Evolutionary conservation across 2,329 filamentous ascomycete species (phyloP).

Genomic region (Aspergillus viridinutans): DNA sequence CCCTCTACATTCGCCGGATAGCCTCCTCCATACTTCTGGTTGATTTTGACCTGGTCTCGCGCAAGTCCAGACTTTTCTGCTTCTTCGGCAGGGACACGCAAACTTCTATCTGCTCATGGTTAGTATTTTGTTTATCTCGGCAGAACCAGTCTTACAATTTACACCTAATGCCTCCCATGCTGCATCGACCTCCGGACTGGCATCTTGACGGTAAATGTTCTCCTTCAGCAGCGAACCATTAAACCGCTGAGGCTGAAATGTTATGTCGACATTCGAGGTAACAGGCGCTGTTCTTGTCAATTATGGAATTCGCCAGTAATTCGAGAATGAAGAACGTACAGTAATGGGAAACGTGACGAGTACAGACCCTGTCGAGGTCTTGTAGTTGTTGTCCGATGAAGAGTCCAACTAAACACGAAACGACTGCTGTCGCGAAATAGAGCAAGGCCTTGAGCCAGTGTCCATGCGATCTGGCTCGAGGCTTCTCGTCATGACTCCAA

Average conservation of each 20-base stretch:
- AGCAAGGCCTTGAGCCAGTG: slow-evolving; percentile 10
- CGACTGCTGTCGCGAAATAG: slow-evolving; percentile 8
- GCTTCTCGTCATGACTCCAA: slow-evolving; percentile 2
- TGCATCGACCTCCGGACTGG: slow-evolving; percentile 52
- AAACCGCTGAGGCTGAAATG: slow-evolving; percentile 44
- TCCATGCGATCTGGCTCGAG: background rate
- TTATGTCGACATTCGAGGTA: slow-evolving; percentile 38
- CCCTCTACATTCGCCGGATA: slow-evolving; percentile 39
- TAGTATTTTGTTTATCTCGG: background rate
- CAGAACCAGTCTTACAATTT: slow-evolving; percentile 41
- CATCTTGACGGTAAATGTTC: slow-evolving; percentile 50
- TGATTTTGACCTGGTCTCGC: slow-evolving; percentile 53
- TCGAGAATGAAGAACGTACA: slow-evolving; percentile 12
- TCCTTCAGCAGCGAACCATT: slow-evolving; percentile 56
- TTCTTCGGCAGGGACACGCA: slow-evolving; percentile 49
- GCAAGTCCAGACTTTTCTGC: slow-evolving; percentile 51
- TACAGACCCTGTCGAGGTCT: slow-evolving; percentile 20
- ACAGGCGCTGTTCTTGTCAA: slow-evolving; percentile 27
- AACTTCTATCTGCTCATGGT: slow-evolving; percentile 37
- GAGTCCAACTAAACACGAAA: slow-evolving; percentile 18
- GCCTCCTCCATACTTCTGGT: slow-evolving; percentile 54
- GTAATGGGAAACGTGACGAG: slow-evolving; percentile 19
- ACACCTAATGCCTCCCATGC: slow-evolving; percentile 54
- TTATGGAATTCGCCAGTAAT: background rate
- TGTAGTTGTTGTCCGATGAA: slow-evolving; percentile 9